Conservation (phyloP, 2,329 filamentous ascomycete species). For the Aspergillus caelatus region DNA sequence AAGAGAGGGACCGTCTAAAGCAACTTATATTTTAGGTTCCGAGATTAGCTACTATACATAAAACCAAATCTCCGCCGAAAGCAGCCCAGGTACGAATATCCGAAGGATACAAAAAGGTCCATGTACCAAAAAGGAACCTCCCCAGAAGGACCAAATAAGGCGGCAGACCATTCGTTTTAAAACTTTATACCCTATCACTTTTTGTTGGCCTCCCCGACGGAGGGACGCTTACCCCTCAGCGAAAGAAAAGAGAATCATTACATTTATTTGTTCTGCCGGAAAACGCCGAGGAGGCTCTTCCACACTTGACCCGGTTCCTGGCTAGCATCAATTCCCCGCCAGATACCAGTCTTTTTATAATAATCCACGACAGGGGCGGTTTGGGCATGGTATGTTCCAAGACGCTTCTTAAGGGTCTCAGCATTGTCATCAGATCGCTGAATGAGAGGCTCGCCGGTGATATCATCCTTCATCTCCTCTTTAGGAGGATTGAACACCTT, state of each 20-base stretch:
- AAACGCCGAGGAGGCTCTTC: conserved; percentile 86
- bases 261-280: conserved; percentile 60
- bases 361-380: conserved; percentile 90
- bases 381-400: conserved; percentile 91
- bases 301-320: conserved; percentile 95
- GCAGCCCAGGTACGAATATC: conserved; percentile 21
- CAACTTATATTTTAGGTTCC: conserved; percentile 11
- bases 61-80: conserved; percentile 20
- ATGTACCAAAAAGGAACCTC: conserved; percentile 2
- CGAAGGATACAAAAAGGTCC: conserved; percentile 15
- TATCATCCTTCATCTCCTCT: conserved; percentile 88
- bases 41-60: conserved; percentile 37
- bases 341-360: conserved; percentile 97
- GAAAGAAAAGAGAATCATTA: not conserved
- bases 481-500: conserved; percentile 99
- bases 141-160: conserved; percentile 4
- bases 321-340: conserved; percentile 92
- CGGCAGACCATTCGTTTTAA: not conserved
- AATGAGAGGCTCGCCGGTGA: conserved; percentile 94
- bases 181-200: conserved; percentile 2
- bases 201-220: not conserved
- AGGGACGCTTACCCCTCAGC: conserved; percentile 5
- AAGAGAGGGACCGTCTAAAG: conserved; percentile 8
- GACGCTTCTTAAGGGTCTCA: conserved; percentile 91
- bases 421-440: conserved; percentile 98